Percentiles rank a stretch among this genome's conserved stretches.
Conservation (phyloP, 2,329 filamentous ascomycete genomes). For the Gnomoniopsis smithogilvyi region DNA sequence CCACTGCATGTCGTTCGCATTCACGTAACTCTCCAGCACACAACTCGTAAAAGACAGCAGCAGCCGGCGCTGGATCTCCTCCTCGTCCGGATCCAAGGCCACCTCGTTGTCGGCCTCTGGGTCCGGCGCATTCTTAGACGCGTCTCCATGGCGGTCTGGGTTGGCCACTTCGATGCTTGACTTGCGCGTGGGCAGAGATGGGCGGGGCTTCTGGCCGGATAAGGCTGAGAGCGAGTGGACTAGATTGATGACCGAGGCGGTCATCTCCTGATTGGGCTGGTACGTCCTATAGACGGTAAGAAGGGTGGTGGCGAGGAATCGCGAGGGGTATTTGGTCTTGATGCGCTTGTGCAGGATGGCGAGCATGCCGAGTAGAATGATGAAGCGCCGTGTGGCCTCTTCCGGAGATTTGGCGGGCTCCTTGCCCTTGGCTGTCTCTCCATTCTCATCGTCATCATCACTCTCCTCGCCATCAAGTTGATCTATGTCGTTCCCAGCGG, state of each 20-base stretch:
- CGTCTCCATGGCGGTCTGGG: conserved; percentile 51
- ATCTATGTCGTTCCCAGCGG: conserved; percentile 18
- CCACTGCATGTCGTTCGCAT: conserved; percentile 58
- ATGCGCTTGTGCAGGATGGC: conserved; percentile 71
- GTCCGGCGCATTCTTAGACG: conserved; percentile 56
- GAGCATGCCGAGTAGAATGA: conserved; percentile 68
- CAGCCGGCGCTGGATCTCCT: conserved; percentile 59
- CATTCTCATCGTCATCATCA: conserved; percentile 16
- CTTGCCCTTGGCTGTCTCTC: background rate
- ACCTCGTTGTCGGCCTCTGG: conserved; percentile 56
- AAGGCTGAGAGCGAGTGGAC: conserved; percentile 67
- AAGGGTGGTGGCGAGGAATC: conserved; percentile 75
- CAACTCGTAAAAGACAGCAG: conserved; percentile 77
- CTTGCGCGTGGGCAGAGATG: conserved; percentile 56
- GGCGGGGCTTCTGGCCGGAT: conserved; percentile 49
- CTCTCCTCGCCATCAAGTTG: conserved; percentile 22
- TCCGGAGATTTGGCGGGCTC: conserved; percentile 1
- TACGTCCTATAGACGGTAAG: conserved; percentile 69
- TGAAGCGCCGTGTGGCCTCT: conserved; percentile 49
- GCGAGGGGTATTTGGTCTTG: conserved; percentile 73
- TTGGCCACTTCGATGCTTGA: conserved; percentile 56
- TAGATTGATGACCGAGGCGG: conserved; percentile 67
- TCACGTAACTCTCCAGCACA: conserved; percentile 70
- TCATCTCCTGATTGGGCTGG: conserved; percentile 62
- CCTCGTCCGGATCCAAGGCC: conserved; percentile 48